Conservation (phyloP, 805 yeast genomes). For the Suhomyces faveliae region DNA sequence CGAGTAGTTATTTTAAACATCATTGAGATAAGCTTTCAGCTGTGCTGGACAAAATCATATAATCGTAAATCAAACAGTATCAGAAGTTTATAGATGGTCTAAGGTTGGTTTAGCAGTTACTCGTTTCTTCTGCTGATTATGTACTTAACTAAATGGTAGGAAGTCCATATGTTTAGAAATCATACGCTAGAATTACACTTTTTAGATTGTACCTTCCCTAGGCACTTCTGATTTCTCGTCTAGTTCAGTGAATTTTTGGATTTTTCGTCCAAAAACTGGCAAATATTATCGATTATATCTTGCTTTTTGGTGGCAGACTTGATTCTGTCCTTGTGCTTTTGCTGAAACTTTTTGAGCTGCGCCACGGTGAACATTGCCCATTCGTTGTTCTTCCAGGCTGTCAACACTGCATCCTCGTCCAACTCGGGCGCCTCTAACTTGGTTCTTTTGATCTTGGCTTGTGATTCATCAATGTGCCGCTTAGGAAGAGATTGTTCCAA, state of each 20-base stretch:
- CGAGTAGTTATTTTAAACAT: too few relatives aligned
- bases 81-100: too few relatives aligned
- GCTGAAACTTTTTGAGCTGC: conserved; percentile 42
- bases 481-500: conserved; percentile 11
- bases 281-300: conserved; percentile 44
- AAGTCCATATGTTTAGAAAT: too few relatives aligned
- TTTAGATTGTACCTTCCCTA: too few relatives aligned
- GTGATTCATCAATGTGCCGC: conserved; percentile 31
- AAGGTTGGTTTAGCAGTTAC: too few relatives aligned
- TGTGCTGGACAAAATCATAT: too few relatives aligned
- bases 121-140: too few relatives aligned
- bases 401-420: conserved; percentile 41
- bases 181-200: too few relatives aligned
- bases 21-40: too few relatives aligned
- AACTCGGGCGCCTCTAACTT: conserved; percentile 16
- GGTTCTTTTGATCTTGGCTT: conserved; percentile 27
- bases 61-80: too few relatives aligned
- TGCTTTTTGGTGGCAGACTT: conserved; percentile 39
- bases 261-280: conserved; percentile 20
- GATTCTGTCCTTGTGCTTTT: conserved; percentile 32
- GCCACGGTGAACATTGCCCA: conserved; percentile 39
- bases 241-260: background rate
- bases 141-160: too few relatives aligned
- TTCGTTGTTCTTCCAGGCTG: conserved; percentile 40
- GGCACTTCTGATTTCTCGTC: too few relatives aligned